Evolutionary conservation across 2,329 filamentous ascomycete genomes (phyloP).

Genomic region (Catunica adiposa): DNA sequence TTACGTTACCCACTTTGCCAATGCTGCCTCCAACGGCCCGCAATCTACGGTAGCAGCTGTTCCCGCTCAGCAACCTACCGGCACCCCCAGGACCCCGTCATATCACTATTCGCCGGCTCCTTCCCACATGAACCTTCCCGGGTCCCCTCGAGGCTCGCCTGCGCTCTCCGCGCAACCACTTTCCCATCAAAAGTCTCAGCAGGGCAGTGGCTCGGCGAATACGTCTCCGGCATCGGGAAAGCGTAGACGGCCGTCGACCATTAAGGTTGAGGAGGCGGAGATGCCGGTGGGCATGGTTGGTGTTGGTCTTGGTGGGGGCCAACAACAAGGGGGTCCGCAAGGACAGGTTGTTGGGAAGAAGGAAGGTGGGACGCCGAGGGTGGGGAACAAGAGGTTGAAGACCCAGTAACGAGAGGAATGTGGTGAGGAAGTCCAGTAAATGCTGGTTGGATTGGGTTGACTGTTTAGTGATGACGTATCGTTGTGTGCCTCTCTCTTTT

Average conservation of each 20-base stretch:
- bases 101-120: conserved; percentile 44
- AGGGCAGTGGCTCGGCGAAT: conserved; percentile 52
- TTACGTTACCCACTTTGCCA: conserved; percentile 32
- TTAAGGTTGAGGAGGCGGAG: conserved; percentile 39
- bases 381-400: conserved; percentile 14
- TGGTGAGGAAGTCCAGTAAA: neutral
- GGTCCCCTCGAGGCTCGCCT: conserved; percentile 47
- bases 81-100: conserved; percentile 26
- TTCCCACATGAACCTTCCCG: conserved; percentile 41
- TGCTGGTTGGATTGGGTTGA: too few species aligned
- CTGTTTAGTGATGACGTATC: too few species aligned
- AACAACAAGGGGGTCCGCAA: neutral
- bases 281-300: neutral
- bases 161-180: conserved; percentile 46
- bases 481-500: too few species aligned
- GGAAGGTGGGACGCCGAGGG: conserved; percentile 29
- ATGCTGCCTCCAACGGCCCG: too few species aligned
- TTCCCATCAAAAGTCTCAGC: conserved; percentile 51
- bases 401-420: neutral
- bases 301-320: too few species aligned
- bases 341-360: neutral
- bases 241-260: conserved; percentile 37
- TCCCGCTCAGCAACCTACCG: neutral
- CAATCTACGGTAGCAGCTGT: too few species aligned
- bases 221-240: conserved; percentile 47